Evolutionary conservation across 1,284 basidiomycete genomes (phyloP), one percentile per base, ranked within the genome.

Genomic region (Boletus holoroseus): DNA sequence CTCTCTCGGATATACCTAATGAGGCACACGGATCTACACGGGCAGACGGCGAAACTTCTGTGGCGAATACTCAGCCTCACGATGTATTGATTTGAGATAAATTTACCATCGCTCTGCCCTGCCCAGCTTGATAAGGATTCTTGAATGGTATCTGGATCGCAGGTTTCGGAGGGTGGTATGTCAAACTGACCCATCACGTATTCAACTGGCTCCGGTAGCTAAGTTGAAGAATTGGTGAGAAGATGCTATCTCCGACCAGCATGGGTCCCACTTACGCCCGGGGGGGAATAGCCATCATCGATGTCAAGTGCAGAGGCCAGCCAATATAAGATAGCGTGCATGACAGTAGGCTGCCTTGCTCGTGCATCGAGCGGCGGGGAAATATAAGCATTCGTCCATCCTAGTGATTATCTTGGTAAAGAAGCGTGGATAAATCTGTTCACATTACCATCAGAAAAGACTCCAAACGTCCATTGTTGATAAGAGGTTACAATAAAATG

Each of bases 401-500:
- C 76, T 76, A 42, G 22, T 18, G 13, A 44, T 40, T n/a, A 8
- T 48, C 13, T 67, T 43, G 30, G 44, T 27, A 48, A 49, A 5
- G 53, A 55, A 51, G 53, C 52, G 15, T 51, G n/a, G 4, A 34
- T 13, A 51, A 30, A 35, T 37, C 32, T 12, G 13, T 15, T 40
- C 37, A 47, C 41, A 59, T 39, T 51, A 76, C 76, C 75, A 58
- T 62, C 58, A n/a, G 76, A 73, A 57, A 79, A 79, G 6, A 68
- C 68, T 3, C 77, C 77, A 44, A 78, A 78, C 0, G 71, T 59
- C 76, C 76, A 78, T 5, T 71, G 67, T 38, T 66, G 65, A 54
- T 77, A 79, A n/a, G 71, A 75, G 7, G 76, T 75, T 18, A 78
- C 51, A 7, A 76, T 69, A 49, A 78, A 78, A 56, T 66, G 72